Base-by-base conservation (phyloP, 768 basidiomycete species). In the Psilocybe sp. region DNA sequence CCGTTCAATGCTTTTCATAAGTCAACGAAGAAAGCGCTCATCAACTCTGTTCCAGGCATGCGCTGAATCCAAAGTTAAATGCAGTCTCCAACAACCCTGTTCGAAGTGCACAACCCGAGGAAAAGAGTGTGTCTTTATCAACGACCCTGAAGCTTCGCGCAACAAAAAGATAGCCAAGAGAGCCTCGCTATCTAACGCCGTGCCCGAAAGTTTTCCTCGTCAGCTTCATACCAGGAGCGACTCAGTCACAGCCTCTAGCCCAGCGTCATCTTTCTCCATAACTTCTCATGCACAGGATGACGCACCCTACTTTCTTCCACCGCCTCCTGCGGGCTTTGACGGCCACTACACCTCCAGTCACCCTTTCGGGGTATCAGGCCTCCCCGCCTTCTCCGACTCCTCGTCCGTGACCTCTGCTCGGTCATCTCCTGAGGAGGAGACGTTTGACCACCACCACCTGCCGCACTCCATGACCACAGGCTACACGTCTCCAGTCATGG, bases 41-140 rank as follows among this genome's bases (percentile, higher is more conserved):
- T 23, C 28, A 38, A 48, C 4, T 28, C 31, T 40, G 44, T 40
- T 46, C 4, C 33, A 80, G 68, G 79, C 83, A 15, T 88, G 86
- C 63, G 85, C 84, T 2, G 82, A 84, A 55, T 85, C 84, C n/a
- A 87, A 88, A 67, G 78, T 86, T 12, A 87, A 85, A 68, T 88
- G 86, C 64, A 80, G 86, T 62, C 69, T 85, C 5, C 76, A 82
- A 54, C 77, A 73, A 49, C 86, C 86, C 14, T 88, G 86, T 63
- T 77, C 82, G 14, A 83, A 84, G 62, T 88, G 86, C 63, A 68
- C 70, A 36, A 67, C 79, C 42, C 76, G 84, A 51, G 82, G 81
- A 44, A 75, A 81, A 51, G 78, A 83, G 49, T 88, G 86, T 62
- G 61, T 85, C 35, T 87, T 85, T 63, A 73, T 76, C 64, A 76